phyloP scores from a whole-genome alignment of 2,329 filamentous ascomycete genomes.

The Cadophora malorum region DNA sequence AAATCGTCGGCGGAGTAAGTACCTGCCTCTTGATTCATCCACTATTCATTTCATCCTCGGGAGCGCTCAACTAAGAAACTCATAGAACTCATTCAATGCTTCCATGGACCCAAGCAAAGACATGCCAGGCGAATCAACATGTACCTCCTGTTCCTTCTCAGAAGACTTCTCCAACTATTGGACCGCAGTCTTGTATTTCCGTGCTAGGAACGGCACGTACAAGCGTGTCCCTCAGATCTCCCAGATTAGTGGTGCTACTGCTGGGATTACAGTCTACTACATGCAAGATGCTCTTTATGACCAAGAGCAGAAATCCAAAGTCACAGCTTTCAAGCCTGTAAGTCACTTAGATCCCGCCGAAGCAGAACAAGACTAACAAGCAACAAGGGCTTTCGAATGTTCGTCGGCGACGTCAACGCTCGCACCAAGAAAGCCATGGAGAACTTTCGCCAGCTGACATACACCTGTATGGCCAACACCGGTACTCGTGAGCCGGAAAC shows the following conservation, averaged over 20 bases:
- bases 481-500: constrained; percentile 50
- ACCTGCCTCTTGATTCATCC: too few species aligned
- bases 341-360: constrained; percentile 39
- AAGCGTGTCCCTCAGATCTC: constrained; percentile 39
- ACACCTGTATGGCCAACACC: constrained; percentile 49
- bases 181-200: constrained; percentile 44
- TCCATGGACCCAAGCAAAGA: constrained; percentile 45
- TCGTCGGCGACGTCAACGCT: constrained; percentile 49
- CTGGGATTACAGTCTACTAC: constrained; percentile 50
- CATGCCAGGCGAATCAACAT: constrained; percentile 42
- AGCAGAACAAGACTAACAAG: background rate
- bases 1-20: constrained; percentile 29
- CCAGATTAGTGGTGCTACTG: constrained; percentile 45
- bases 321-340: constrained; percentile 51
- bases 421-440: constrained; percentile 47
- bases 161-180: constrained; percentile 47
- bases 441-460: constrained; percentile 51
- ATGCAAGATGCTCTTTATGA: constrained; percentile 39
- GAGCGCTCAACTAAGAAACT: background rate
- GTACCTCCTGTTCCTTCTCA: constrained; percentile 45
- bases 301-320: constrained; percentile 44
- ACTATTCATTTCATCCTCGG: background rate
- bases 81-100: constrained; percentile 48
- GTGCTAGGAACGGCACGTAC: constrained; percentile 42
- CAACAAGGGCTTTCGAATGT: constrained; percentile 46